Base-by-base conservation (phyloP, 2,329 filamentous ascomycete genomes). In the Scedosporium minutisporum region DNA sequence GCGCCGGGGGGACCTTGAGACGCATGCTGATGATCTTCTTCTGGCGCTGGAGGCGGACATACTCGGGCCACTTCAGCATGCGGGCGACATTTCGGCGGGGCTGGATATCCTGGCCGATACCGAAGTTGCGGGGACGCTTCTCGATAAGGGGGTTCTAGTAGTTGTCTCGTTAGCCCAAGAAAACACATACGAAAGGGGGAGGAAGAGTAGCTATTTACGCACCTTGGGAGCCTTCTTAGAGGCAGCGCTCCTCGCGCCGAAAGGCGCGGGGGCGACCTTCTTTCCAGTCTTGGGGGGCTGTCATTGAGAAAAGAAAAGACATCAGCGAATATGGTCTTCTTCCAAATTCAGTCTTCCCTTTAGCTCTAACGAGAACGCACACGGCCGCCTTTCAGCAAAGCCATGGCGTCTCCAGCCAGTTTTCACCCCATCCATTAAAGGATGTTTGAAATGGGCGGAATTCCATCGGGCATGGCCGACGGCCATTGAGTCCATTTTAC, bases 31-130 rank as follows among this genome's bases (percentile, higher is more conserved):
- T 87, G 82, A 97, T 96, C 90, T 97, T 88, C 79, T 83, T 84
- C 80, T 88, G 85, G 82, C 93, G 91, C 83, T 99, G 95, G 69
- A 97, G 93, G 73, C 93, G 93, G 80, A 99, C 90, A 82, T 97
- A 97, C 83, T 96, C 91, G 78, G 95, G 95, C 95, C 95, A 99
- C 86, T 95, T 96, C 75, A 99, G 93, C 91, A 99, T 97, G 79
- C 92, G 92, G 73, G 89, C 91, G 67, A 96, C 86, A 85, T 99
- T 97, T 77, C 93, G 90, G 77, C 86, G 87, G 74, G 93, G 93
- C 84, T 97, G 95, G 81, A 97, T 92, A 82, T 97, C 93, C 86
- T 97, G 93, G 77, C 95, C 95, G 77, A 99, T 96, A 77, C 93
- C 95, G 81, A 87, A 99, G 91, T 99, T 99, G 77, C 90, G 90